phyloP scores from a whole-genome alignment of 2,329 filamentous ascomycete species.

The Capronia epimyces region DNA sequence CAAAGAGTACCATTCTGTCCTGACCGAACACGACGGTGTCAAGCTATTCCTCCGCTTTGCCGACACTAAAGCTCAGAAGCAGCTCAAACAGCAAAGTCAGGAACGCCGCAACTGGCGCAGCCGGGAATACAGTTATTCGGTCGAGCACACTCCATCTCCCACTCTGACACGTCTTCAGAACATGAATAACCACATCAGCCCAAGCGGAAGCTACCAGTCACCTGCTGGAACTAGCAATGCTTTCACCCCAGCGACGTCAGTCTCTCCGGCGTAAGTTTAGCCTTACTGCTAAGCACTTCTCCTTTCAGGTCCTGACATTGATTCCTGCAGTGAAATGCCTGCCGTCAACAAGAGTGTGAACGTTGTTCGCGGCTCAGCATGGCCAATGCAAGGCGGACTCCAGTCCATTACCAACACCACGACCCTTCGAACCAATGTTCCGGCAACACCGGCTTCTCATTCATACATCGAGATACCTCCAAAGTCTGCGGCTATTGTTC shows the following conservation, averaged over 20 bases:
- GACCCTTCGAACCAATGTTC: slow-evolving; percentile 19
- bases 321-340: slow-evolving; percentile 33
- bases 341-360: slow-evolving; percentile 37
- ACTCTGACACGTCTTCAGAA: slow-evolving; percentile 40
- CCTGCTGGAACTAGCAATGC: slow-evolving; percentile 38
- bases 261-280: slow-evolving; percentile 44
- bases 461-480: slow-evolving; percentile 33
- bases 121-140: slow-evolving; percentile 75
- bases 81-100: slow-evolving; percentile 91
- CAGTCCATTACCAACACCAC: slow-evolving; percentile 39
- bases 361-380: slow-evolving; percentile 33
- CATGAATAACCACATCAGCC: slow-evolving; percentile 38
- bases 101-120: slow-evolving; percentile 93
- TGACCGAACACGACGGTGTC: slow-evolving; percentile 70
- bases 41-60: slow-evolving; percentile 93
- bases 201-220: slow-evolving; percentile 41
- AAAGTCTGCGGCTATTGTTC: slow-evolving; percentile 34
- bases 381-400: slow-evolving; percentile 37
- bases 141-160: slow-evolving; percentile 45
- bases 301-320: slow-evolving; percentile 30
- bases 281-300: slow-evolving; percentile 2
- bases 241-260: slow-evolving; percentile 46
- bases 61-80: slow-evolving; percentile 93
- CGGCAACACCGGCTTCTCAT: slow-evolving; percentile 28
- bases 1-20: slow-evolving; percentile 73